Conservation (phyloP, 2,329 filamentous ascomycete species). For the Penicillium corylophilum region DNA sequence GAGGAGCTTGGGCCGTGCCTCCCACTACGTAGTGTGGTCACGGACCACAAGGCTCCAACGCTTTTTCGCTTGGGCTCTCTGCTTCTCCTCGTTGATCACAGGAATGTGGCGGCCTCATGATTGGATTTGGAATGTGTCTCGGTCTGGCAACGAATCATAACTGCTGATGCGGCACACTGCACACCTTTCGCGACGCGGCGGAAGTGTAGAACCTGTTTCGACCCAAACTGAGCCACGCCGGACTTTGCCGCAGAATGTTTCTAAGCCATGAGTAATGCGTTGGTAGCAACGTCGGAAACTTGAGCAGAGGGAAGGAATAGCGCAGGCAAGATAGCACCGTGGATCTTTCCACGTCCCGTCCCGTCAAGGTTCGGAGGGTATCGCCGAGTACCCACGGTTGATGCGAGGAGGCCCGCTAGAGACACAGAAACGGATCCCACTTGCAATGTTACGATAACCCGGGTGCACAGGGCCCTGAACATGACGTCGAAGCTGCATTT, state of each 20-base stretch:
- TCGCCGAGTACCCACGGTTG: constrained; percentile 31
- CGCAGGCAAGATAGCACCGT: constrained; percentile 9
- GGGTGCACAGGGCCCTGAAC: constrained; percentile 10
- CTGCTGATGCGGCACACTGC: neutral
- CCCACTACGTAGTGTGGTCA: neutral
- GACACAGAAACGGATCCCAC: neutral
- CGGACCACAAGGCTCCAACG: neutral
- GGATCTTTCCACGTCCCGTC: constrained; percentile 33
- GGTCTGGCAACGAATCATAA: constrained; percentile 1
- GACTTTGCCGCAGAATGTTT: neutral
- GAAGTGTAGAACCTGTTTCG: neutral
- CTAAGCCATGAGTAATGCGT: constrained; percentile 1
- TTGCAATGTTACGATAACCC: neutral
- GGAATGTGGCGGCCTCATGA: constrained; percentile 20
- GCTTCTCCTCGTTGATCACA: constrained; percentile 4
- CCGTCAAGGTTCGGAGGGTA: constrained; percentile 40
- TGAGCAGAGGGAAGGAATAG: neutral
- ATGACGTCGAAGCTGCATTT: constrained; percentile 14
- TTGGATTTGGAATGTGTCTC: constrained; percentile 23
- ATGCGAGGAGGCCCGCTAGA: constrained; percentile 27
- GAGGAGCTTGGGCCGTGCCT: constrained; percentile 23
- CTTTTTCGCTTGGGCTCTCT: neutral
- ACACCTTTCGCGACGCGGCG: neutral
- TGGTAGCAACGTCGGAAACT: neutral
- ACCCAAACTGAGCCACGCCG: constrained; percentile 3